phyloP scores from a whole-genome alignment of 1,139 yeast genomes.

The Spencermartinsiella ligniputridi region DNA sequence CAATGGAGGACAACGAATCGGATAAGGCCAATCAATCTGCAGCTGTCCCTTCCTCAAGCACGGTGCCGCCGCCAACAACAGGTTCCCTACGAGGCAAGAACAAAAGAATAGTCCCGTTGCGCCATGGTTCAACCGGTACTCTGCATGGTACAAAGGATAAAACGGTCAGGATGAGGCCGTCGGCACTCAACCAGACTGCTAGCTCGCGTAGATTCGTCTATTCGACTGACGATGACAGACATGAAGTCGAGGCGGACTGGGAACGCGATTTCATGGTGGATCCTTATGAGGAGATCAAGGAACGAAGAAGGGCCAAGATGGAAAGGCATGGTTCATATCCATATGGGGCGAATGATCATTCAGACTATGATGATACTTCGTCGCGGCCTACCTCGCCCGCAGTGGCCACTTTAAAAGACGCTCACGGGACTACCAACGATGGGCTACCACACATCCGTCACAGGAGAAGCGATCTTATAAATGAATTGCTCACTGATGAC shows the following conservation, averaged over 20 bases:
- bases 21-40: conserved; percentile 2
- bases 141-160: not conserved
- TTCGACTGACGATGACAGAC: conserved; percentile 69
- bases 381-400: conserved; percentile 2
- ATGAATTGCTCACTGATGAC: conserved; percentile 15
- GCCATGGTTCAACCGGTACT: not conserved
- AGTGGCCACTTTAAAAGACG: not conserved
- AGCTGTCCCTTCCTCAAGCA: not conserved
- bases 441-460: conserved; percentile 9
- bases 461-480: conserved; percentile 17
- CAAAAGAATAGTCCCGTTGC: not conserved
- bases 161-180: not conserved
- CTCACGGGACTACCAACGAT: not conserved
- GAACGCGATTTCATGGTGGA: conserved; percentile 69
- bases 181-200: not conserved
- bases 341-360: not conserved
- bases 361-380: not conserved
- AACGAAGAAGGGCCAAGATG: conserved; percentile 19
- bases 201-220: conserved; percentile 21
- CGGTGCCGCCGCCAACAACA: not conserved
- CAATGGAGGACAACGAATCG: not conserved
- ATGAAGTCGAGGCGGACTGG: conserved; percentile 53
- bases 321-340: conserved; percentile 3
- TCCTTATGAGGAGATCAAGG: conserved; percentile 61
- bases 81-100: not conserved